These are phyloP conservation scores for Scheffersomyces segobiensis DNA, from an alignment of 1,139 yeast species.

Conservation along the genomic window DNA sequence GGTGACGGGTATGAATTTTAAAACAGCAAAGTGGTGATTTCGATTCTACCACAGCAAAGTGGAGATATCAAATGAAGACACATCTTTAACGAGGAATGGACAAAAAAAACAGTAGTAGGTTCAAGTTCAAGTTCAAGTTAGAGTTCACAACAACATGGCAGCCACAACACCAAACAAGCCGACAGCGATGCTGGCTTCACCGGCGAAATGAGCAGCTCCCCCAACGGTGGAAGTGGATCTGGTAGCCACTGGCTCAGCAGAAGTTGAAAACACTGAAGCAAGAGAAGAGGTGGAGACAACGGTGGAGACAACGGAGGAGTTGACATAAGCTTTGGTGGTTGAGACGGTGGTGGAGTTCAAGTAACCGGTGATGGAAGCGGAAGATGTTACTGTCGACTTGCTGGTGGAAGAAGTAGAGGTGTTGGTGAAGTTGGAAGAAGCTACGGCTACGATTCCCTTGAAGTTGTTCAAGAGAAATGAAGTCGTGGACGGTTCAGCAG, in stretches of 20 bases:
- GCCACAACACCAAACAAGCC: constrained; percentile 53
- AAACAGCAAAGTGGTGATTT: neutral
- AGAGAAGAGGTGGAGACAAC: constrained; percentile 17
- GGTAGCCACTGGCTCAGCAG: constrained; percentile 11
- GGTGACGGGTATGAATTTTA: neutral
- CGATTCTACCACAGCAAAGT: neutral
- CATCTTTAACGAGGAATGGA: neutral
- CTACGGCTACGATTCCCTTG: constrained; percentile 49
- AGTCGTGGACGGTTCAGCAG: constrained; percentile 17
- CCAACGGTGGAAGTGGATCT: constrained; percentile 20
- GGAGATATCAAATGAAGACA: neutral
- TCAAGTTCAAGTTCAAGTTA: neutral
- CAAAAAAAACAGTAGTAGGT: neutral
- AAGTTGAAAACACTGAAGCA: constrained; percentile 9
- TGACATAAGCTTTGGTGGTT: constrained; percentile 7
- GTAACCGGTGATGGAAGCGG: constrained; percentile 6
- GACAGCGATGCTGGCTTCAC: constrained; percentile 42
- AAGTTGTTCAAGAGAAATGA: constrained; percentile 33
- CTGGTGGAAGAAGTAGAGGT: constrained; percentile 19
- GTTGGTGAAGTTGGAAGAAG: constrained; percentile 32
- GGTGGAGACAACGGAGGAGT: constrained; percentile 6
- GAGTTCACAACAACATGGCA: constrained; percentile 46
- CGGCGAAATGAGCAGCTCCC: constrained; percentile 33
- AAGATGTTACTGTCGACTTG: constrained; percentile 12
- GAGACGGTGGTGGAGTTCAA: constrained; percentile 15